Percentiles rank a stretch among this genome's conserved stretches.
phyloP scores from a whole-genome alignment of 2,329 filamentous ascomycete genomes.

The Cercospora brassicicola region DNA sequence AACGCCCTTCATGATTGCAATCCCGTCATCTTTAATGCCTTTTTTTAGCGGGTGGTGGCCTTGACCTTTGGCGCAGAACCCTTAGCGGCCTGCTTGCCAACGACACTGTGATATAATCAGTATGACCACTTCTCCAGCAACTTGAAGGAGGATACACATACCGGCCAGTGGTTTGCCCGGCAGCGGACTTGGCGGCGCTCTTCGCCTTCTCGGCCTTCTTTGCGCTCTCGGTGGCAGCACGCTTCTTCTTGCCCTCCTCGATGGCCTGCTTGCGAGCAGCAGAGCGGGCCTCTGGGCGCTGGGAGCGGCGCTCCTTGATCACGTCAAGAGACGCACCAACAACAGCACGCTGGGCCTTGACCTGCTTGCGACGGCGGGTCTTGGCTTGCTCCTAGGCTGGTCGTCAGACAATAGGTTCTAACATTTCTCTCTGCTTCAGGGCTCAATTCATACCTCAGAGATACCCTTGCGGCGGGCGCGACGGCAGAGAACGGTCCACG shows the following conservation, averaged over 20 bases:
- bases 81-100: slow-evolving; percentile 95
- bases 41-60: slow-evolving; percentile 76
- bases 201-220: slow-evolving; percentile 99
- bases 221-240: slow-evolving; percentile 76
- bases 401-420: slow-evolving; percentile 20
- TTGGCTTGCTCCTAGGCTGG: slow-evolving; percentile 89
- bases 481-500: slow-evolving; percentile 97
- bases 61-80: slow-evolving; percentile 82
- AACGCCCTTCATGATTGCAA: slow-evolving; percentile 14
- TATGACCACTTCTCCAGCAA: neutral
- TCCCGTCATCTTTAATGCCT: neutral
- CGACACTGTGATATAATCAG: slow-evolving; percentile 56
- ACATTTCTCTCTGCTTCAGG: neutral
- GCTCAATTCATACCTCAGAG: slow-evolving; percentile 78
- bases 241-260: slow-evolving; percentile 99
- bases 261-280: slow-evolving; percentile 88
- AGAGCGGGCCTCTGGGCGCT: slow-evolving; percentile 92
- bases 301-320: slow-evolving; percentile 96
- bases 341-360: slow-evolving; percentile 98
- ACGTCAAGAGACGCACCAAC: slow-evolving; percentile 99
- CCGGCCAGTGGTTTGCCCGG: slow-evolving; percentile 68
- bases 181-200: slow-evolving; percentile 75
- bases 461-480: slow-evolving; percentile 99
- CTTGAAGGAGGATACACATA: slow-evolving; percentile 23
- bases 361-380: slow-evolving; percentile 96